Base-by-base conservation (phyloP, 345 rosid genomes). In the Garcia nutans region DNA sequence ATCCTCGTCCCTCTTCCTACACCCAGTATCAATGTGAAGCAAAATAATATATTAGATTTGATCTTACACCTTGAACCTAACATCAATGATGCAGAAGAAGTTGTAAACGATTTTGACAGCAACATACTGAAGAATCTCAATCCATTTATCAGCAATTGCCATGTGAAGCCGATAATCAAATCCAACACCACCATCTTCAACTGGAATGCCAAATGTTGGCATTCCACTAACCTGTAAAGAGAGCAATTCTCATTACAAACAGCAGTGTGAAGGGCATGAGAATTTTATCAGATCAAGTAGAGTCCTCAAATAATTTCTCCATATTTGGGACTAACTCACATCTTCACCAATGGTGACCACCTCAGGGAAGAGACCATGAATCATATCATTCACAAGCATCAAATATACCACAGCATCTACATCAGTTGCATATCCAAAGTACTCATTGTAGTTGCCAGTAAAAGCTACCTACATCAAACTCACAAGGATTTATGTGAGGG, bases 71-170 rank as follows among this genome's bases (percentile, higher is more conserved):
- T 67, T 22, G 70, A 73, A 50, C 68, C 59, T 59, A 77, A 54
- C 74, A 68, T 65, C 49, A 60, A 37, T 24, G 47, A 54, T 70
- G 26, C 5, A 37, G 49, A 5, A 13, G 13, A 70, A 52, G 33
- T 24, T 23, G 52, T 13, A 17, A 55, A 22, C 26, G 49, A 37
- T 70, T 47, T 70, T 59, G 44, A 70, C 13, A 55, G 61, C 31
- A 70, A 78, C 87, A 69, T 88, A 93, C 99, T 95, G 77, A 57
- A 95, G 97, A 78, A 95, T 85, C 85, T 93, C 96, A 69, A 95
- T 95, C 99, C 99, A 95, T 82, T 95, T 95, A 83, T 95, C 99
- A 50, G 99, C 94, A 73, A 95, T 80, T 37, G 97, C 97, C 99
- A 95, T 95, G 65, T 95, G 99, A 74, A 95, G 87, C 63, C 99